These are phyloP conservation scores for Silene noctiflora DNA, from an alignment of 179 eudicot genomes.

Conservation along the genomic window DNA sequence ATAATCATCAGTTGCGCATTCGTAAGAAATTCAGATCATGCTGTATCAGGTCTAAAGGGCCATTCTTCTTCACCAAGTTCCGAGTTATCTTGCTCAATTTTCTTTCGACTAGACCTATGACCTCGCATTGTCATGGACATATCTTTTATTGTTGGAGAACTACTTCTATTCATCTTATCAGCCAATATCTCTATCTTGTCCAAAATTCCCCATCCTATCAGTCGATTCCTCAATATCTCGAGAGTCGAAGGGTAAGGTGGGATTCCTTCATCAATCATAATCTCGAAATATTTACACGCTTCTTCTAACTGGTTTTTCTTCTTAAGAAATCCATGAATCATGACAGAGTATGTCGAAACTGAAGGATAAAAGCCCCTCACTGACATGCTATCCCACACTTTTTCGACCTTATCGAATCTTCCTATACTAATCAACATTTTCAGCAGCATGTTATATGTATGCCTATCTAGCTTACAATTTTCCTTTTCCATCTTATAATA, in stretches of 20 bases:
- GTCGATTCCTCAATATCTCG: constrained; percentile 61
- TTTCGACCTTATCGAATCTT: constrained; percentile 60
- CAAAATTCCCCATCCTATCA: constrained; percentile 61
- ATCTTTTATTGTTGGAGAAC: constrained; percentile 59
- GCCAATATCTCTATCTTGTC: constrained; percentile 59
- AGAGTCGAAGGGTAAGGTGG: constrained; percentile 75
- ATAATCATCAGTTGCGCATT: too few species aligned
- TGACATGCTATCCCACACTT: constrained; percentile 70
- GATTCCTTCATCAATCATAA: constrained; percentile 89
- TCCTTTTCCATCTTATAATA: constrained; percentile 60
- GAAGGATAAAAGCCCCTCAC: constrained; percentile 59
- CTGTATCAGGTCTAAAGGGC: constrained; percentile 28
- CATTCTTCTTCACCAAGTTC: constrained; percentile 58
- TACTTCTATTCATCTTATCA: constrained; percentile 81
- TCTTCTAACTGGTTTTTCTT: constrained; percentile 75
- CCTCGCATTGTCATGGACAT: constrained; percentile 53
- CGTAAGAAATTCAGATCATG: constrained; percentile 4
- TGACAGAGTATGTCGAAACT: constrained; percentile 72
- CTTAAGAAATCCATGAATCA: constrained; percentile 80
- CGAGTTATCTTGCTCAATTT: constrained; percentile 38
- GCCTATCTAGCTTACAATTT: constrained; percentile 55
- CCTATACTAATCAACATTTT: constrained; percentile 75
- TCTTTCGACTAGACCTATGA: constrained; percentile 30
- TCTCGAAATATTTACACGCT: constrained; percentile 74
- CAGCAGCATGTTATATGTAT: constrained; percentile 79